phyloP scores from a whole-genome alignment of 768 basidiomycete genomes.

The Calocera viscosa region DNA sequence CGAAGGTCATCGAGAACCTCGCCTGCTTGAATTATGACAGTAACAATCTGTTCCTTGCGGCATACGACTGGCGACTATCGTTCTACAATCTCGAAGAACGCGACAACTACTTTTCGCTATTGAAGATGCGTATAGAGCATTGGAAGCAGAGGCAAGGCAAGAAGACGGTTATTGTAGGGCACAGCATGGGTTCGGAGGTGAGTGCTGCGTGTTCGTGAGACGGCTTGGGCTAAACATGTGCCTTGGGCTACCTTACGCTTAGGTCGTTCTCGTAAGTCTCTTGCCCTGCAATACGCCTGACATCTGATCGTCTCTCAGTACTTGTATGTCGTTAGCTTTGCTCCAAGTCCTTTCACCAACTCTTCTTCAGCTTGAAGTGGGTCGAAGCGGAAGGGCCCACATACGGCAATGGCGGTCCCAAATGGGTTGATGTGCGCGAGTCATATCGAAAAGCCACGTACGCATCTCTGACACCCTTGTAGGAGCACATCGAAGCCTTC shows the following conservation, averaged over 20 bases:
- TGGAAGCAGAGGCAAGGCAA: slow-evolving; percentile 61
- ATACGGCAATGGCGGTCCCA: slow-evolving; percentile 66
- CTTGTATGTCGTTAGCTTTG: slow-evolving; percentile 40
- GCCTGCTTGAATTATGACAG: slow-evolving; percentile 89
- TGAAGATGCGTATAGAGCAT: slow-evolving; percentile 71
- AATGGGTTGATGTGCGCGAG: slow-evolving; percentile 74
- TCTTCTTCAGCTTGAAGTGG: slow-evolving; percentile 69
- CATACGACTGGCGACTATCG: slow-evolving; percentile 85
- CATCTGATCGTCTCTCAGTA: slow-evolving; percentile 39
- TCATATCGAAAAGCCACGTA: not conserved
- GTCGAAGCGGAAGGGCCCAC: slow-evolving; percentile 60
- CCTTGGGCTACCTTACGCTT: not conserved
- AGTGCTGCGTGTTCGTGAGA: slow-evolving; percentile 20
- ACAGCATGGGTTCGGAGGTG: slow-evolving; percentile 78
- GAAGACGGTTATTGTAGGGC: slow-evolving; percentile 72
- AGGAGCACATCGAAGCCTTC: slow-evolving; percentile 78
- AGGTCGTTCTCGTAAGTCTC: slow-evolving; percentile 16
- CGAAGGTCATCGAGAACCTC: slow-evolving; percentile 87
- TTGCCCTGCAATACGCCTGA: slow-evolving; percentile 33
- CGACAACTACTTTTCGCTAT: slow-evolving; percentile 74
- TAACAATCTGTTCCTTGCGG: slow-evolving; percentile 69
- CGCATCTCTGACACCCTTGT: not conserved
- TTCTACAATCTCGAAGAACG: slow-evolving; percentile 85
- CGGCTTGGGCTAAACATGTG: not conserved
- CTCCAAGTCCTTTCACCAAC: not conserved